Conservation (phyloP, 768 basidiomycete genomes). For the Collybia mongolica region DNA sequence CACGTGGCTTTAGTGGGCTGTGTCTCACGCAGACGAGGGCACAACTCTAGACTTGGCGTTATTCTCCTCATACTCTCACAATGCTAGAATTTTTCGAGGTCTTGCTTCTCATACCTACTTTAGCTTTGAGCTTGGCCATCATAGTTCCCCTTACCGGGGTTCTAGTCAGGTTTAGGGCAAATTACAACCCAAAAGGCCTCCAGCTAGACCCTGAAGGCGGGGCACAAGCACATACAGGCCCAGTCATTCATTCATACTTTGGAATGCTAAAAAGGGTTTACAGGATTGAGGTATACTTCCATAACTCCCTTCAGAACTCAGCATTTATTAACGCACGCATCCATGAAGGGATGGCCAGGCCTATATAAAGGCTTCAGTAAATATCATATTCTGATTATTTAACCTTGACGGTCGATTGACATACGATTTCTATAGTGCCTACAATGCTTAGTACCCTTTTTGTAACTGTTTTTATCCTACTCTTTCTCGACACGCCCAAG, state of each 20-base stretch:
- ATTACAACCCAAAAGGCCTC: conserved; percentile 84
- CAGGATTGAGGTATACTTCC: conserved; percentile 61
- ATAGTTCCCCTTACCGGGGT: conserved; percentile 65
- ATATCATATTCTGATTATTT: conserved; percentile 12
- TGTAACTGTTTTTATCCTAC: conserved; percentile 55
- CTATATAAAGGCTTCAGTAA: conserved; percentile 78
- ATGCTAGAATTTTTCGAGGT: conserved; percentile 31
- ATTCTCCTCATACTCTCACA: conserved; percentile 20
- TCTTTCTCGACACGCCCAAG: conserved; percentile 55
- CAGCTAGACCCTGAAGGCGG: conserved; percentile 77
- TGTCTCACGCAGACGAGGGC: neutral
- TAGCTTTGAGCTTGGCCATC: conserved; percentile 52
- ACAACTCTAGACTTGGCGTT: neutral
- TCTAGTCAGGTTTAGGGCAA: conserved; percentile 75
- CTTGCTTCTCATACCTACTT: conserved; percentile 41
- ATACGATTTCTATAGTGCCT: conserved; percentile 31
- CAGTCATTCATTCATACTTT: conserved; percentile 74
- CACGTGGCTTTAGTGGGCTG: conserved; percentile 6
- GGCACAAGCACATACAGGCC: conserved; percentile 74
- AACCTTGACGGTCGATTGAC: conserved; percentile 2
- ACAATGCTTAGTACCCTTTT: conserved; percentile 47
- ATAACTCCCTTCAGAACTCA: neutral
- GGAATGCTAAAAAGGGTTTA: conserved; percentile 73
- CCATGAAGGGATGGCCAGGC: conserved; percentile 58
- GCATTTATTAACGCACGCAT: neutral